Evolutionary conservation across 352 stramenopile species (phyloP), one percentile per base, ranked within the genome.

Genomic region (Phytophthora niederhauseri): DNA sequence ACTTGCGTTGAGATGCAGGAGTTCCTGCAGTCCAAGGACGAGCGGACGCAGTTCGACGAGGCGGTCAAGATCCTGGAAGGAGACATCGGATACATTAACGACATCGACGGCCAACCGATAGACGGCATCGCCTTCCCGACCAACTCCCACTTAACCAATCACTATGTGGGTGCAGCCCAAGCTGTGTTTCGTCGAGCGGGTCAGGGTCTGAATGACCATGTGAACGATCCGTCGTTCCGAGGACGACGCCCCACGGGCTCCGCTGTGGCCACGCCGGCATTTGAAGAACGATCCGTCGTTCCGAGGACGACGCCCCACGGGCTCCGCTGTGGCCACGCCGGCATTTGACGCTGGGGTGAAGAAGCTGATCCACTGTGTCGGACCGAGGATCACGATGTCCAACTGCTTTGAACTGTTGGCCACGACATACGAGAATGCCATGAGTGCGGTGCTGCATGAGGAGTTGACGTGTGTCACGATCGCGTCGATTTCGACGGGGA

Each of bases 401-500:
- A 60, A 76, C 14, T 72, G 76, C 45, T 85, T 70, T 41, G 26
- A 65, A n/a, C 68, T 85, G 34, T 68, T 89, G 19, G 74, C 62
- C 1, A 70, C 67, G 14, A 85, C 78, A 6, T 89, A 89, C 45
- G 66, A 77, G 49, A 85, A 73, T 28, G 60, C 75, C 6, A 70
- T 87, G 68, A 72, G 60, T 31, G 66, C 73, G 0, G 72, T 75
- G 24, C 56, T 82, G 30, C 65, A 80, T 5, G 78, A 86, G 48
- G 72, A 81, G 12, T 58, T 84, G 17, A 31, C 51, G 28, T 90
- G 81, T 51, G 64, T 92, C 14, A 79, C 78, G 9, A 74, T 90
- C 30, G 73, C 80, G 26, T 92, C 84, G 28, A 88, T 92, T 57
- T 86, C 81, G 22, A 90, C 83, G 26, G 79, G 82, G 5, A 85